Base-by-base conservation (phyloP, 352 stramenopile genomes). In the Globisporangium takayamanum region DNA sequence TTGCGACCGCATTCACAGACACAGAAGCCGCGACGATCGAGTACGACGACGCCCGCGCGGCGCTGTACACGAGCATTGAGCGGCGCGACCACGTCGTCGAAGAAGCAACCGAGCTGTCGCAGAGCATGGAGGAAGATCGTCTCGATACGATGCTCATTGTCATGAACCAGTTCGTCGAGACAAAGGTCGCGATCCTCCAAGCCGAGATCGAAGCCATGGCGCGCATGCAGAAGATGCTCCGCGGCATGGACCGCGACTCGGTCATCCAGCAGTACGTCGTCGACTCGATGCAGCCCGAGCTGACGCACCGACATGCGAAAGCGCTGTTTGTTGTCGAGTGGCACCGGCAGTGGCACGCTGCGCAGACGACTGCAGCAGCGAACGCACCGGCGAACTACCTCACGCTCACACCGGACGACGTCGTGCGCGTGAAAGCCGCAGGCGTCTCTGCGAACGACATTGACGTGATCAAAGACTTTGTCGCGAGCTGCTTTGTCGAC, bases 221-320 rank as follows among this genome's bases (percentile, higher is more conserved):
- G 1, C 74, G 73, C 22, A 73, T 94, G 57, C 78, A 89, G 55
- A 67, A 67, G 39, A 76, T 88, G 36, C 69, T 94, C 12, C 70
- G 75, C n/a, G 72, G 72, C 14, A 86, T 91, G 77, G 84, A 94
- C 52, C 80, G 82, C 20, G 77, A 88, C n/a, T 90, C 84, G 1
- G 82, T 91, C 28, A 83, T 94, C 22, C 81, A 94, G 74, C 81
- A 94, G 64, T 94, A 91, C 52, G 87, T 94, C 53, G 71, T 90
- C 30, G 84, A 94, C 64, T 76, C 73, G 50, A 91, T 91, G 78
- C 70, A 88, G 47, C 82, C 84, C 10, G 76, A 90, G 28, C 67
- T 88, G 15, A 94, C 84, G n/a, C 84, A 94, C 58, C 74, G 80
- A 7, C 80, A 92, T 25, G 78, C 76, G 5, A 91, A 89, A 56